Base-by-base conservation (phyloP, 2,329 filamentous ascomycete genomes). In the Beauveria brongniartii region DNA sequence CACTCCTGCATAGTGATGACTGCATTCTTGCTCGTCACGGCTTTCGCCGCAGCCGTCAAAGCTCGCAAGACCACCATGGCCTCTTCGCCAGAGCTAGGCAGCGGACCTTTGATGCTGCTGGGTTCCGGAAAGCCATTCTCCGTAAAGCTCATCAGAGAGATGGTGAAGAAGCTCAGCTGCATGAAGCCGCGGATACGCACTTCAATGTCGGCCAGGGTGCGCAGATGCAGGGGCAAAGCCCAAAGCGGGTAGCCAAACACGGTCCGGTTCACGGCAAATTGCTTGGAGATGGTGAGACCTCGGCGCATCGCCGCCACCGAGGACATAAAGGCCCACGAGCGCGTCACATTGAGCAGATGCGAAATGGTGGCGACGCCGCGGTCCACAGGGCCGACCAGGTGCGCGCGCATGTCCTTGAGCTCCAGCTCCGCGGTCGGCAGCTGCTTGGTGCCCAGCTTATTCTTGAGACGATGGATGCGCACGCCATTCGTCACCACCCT, bases 371-470 rank as follows among this genome's bases (percentile, higher is more conserved):
- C 51, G 43, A 64, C 61, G 20, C 63, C 63, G 34, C 57, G 61
- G 43, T 64, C 63, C 12, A 62, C 47, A 1, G 57, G 41, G 5
- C 63, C 61, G 34, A 64, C 57, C 3, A 61, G 50, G 22, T 58
- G 59, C 16, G 63, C 63, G 10, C 63, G 61, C 40, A 63, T 52
- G 18, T 64, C 57, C 16, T 55, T 56, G 16, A 64, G 41, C 37
- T 63, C 63, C 5, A 63, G 61, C 44, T 64, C 63, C 5, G 63
- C 63, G 12, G 63, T 64, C 1, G 63, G 63, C 14, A 64, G 63
- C 57, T 64, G 61, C 54, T 63, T 64, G 24, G 63, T 64, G 34
- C 63, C 63, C 12, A 64, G 41, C 50, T 64, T 64, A 9, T 53
- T 57, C 57, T 64, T 64, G 40, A 64, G 58, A n/a, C 63, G 57